Evolutionary conservation across 768 basidiomycete species (phyloP), one percentile per base, ranked within the genome.

Genomic region (Pleurotus tuber-regium): DNA sequence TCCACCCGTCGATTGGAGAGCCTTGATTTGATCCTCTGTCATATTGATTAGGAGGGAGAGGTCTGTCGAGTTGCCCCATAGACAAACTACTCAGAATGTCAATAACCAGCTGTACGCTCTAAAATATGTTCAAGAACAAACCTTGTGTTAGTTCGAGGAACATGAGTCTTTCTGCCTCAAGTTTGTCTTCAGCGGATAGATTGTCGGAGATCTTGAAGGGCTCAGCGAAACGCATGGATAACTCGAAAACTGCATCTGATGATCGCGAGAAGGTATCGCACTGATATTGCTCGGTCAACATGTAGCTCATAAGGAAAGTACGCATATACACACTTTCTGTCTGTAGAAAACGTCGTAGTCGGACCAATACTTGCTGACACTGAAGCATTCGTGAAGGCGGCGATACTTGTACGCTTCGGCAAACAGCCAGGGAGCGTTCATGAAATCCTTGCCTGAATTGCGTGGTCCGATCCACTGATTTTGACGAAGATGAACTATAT

Each of bases 21-120:
- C 82, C 66, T 93, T 94, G 71, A 98, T 97, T 66, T 97, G 94
- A 25, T 97, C 94, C 69, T 98, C 95, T 5, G 89, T 89, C 94
- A 97, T 96, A 70, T 98, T 92, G 68, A 97, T 98, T 53, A 97
- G 77, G 30, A 98, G 78, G 2, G 93, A 96, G 43, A 97, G 76
- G 68, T 97, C 95, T 43, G 95, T 98, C 7, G 94, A 93, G 70
- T 98, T 97, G 12, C 95, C 95, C 94, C 94, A 97, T 10, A 96
- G 77, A 64, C 93, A 96, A 47, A 97, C 92, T 91, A 43, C n/a
- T 28, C 46, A 8, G 57, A 4, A 29, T 49, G 5, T 51, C 29
- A 41, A 42, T n/a, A 30, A 38, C n/a, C 35, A 38, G 19, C 53
- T 54, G 25, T 54, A 54, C 18, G 4, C 16, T 24, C 25, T 19